Evolutionary conservation across 176 grass and related monocot species (phyloP).

Genomic region (Oryza officinalis): DNA sequence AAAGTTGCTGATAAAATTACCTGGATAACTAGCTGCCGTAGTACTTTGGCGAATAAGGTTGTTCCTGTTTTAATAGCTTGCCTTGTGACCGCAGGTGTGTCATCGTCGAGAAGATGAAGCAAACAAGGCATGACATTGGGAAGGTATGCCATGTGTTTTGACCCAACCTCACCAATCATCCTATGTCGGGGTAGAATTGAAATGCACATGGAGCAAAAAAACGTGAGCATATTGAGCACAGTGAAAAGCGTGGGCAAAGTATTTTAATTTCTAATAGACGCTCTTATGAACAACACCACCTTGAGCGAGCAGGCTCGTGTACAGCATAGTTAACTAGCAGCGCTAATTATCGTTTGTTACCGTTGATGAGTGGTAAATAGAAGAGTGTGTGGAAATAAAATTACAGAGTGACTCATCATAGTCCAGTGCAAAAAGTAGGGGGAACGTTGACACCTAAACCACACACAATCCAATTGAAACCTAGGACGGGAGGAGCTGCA

Average conservation of each 20-base stretch:
- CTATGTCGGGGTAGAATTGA: constrained; percentile 35
- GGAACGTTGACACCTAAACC: neutral
- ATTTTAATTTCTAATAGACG: neutral
- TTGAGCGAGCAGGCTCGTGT: neutral
- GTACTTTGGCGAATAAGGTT: constrained; percentile 60
- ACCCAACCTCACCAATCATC: constrained; percentile 85
- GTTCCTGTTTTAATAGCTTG: constrained; percentile 89
- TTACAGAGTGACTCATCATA: neutral
- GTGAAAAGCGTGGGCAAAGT: neutral
- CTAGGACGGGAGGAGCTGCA: neutral
- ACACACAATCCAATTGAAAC: neutral
- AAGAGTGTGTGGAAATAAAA: neutral
- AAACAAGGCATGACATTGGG: constrained; percentile 67
- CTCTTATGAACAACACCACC: neutral
- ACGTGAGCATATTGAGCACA: neutral
- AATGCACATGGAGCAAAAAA: neutral
- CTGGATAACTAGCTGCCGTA: constrained; percentile 75
- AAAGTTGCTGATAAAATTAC: constrained; percentile 30
- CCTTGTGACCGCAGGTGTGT: constrained; percentile 65
- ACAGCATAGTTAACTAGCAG: neutral
- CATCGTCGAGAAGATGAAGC: constrained; percentile 70
- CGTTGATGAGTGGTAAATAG: neutral
- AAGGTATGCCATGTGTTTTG: constrained; percentile 53
- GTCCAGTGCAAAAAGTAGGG: neutral
- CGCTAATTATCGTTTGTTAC: neutral